A percentile compares a stretch with the other conserved stretches of the same genome.
phyloP scores from a whole-genome alignment of 176 grass and related monocot species.

The Poa annua region DNA sequence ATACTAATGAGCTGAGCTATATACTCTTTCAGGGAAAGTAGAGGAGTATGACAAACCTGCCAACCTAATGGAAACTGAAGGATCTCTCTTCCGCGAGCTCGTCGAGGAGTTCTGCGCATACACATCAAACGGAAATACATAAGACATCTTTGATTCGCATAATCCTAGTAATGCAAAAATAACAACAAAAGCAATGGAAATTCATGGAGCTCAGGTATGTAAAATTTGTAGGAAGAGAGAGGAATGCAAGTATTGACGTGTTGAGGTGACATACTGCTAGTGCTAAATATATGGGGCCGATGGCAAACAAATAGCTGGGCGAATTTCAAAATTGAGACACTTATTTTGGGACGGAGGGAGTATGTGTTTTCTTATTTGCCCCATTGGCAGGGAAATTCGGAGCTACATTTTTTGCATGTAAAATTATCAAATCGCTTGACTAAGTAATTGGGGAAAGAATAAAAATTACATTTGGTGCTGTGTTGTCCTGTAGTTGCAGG shows the following conservation, averaged over 20 bases:
- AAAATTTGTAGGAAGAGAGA: background rate
- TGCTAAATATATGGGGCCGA: background rate
- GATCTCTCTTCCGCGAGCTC: constrained; percentile 63
- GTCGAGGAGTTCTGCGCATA: constrained; percentile 86
- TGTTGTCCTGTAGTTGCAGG: background rate
- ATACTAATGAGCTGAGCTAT: background rate
- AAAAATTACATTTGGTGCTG: background rate
- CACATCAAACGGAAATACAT: constrained; percentile 43
- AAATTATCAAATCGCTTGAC: background rate
- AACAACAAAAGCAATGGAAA: background rate
- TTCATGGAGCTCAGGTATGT: background rate
- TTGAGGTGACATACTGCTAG: background rate
- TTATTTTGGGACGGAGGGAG: no score
- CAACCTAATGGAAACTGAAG: constrained; percentile 78
- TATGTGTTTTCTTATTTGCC: no score
- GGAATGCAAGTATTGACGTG: background rate
- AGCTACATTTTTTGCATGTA: no score
- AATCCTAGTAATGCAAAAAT: background rate
- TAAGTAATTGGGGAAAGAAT: background rate
- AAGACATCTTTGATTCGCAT: background rate
- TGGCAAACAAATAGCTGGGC: no score
- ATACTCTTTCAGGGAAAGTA: constrained; percentile 55
- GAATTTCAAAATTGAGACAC: no score
- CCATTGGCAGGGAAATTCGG: no score
- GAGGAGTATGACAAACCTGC: constrained; percentile 72